A percentile compares a stretch with the other conserved stretches of the same genome.
Conservation (phyloP, 1,284 basidiomycete genomes). For the Sanghuangporus sanghuang region DNA sequence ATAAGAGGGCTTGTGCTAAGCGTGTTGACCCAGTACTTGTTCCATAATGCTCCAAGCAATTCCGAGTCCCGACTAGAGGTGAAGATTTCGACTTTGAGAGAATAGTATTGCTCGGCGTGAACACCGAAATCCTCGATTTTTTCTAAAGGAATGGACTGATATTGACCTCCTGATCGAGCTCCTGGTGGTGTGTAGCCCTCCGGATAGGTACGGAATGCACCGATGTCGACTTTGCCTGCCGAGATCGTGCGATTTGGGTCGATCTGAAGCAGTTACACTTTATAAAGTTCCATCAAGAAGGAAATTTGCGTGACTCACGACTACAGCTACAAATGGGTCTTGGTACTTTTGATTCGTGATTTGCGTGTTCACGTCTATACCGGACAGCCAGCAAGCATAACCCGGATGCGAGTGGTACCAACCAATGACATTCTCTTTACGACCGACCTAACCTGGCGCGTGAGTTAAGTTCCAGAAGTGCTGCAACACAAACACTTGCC, state of each 20-base stretch:
- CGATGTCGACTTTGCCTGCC: slow-evolving; percentile 97
- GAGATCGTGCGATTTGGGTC: slow-evolving; percentile 98
- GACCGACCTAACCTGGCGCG: slow-evolving; percentile 53
- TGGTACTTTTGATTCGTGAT: slow-evolving; percentile 91
- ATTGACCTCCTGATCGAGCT: slow-evolving; percentile 60
- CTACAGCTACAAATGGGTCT: slow-evolving; percentile 96
- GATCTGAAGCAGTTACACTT: slow-evolving; percentile 47
- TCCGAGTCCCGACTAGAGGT: slow-evolving; percentile 88
- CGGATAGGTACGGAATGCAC: slow-evolving; percentile 96
- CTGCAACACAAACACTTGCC: slow-evolving; percentile 37
- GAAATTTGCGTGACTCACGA: slow-evolving; percentile 51
- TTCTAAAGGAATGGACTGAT: slow-evolving; percentile 90
- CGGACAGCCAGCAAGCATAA: slow-evolving; percentile 96
- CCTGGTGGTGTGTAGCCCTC: slow-evolving; percentile 83
- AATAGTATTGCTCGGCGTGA: slow-evolving; percentile 96
- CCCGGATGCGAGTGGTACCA: slow-evolving; percentile 99
- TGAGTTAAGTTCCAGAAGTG: neutral
- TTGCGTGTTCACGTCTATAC: slow-evolving; percentile 96
- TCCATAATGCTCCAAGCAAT: slow-evolving; percentile 89
- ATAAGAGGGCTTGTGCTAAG: slow-evolving; percentile 88
- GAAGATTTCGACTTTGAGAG: slow-evolving; percentile 91
- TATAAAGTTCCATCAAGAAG: neutral
- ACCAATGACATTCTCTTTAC: slow-evolving; percentile 88
- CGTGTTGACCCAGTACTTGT: slow-evolving; percentile 99
- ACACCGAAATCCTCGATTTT: slow-evolving; percentile 99